These are phyloP conservation scores for Hericium coralloides DNA, from an alignment of 768 basidiomycete genomes.

Conservation along the genomic window DNA sequence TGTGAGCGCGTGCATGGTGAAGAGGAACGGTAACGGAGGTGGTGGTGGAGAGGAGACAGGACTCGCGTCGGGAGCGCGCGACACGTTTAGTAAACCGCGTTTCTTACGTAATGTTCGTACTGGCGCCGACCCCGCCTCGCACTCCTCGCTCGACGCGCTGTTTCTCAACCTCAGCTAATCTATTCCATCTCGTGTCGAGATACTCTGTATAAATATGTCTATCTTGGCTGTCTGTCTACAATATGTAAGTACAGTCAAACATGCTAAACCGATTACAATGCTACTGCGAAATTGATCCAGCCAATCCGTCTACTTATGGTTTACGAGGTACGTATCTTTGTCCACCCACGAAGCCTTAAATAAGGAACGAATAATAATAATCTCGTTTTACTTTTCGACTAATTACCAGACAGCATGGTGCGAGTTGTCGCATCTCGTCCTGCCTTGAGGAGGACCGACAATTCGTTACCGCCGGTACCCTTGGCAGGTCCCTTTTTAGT, in stretches of 20 bases:
- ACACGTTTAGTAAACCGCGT: background rate
- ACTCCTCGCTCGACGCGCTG: no score
- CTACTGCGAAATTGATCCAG: background rate
- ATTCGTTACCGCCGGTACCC: constrained; percentile 87
- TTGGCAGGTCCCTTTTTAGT: constrained; percentile 39
- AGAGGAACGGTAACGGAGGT: background rate
- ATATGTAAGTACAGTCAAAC: background rate
- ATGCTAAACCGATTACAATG: background rate
- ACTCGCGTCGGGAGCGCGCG: constrained; percentile 16
- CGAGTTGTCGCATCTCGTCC: constrained; percentile 82
- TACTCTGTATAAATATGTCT: background rate
- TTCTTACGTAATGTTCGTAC: background rate
- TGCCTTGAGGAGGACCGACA: constrained; percentile 77
- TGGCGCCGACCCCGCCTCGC: background rate
- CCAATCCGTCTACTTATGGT: background rate
- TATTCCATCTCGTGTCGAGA: no score
- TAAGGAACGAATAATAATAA: background rate
- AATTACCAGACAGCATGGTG: constrained; percentile 39
- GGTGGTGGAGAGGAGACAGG: constrained; percentile 7
- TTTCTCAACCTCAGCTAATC: no score
- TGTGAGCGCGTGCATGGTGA: background rate
- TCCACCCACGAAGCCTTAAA: background rate
- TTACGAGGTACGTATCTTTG: no score
- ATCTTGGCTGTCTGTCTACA: background rate
- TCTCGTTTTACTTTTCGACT: background rate